Evolutionary conservation across 2,329 filamentous ascomycete genomes (phyloP), one percentile per base, ranked within the genome.

Genomic region (Leptographium lundbergii): DNA sequence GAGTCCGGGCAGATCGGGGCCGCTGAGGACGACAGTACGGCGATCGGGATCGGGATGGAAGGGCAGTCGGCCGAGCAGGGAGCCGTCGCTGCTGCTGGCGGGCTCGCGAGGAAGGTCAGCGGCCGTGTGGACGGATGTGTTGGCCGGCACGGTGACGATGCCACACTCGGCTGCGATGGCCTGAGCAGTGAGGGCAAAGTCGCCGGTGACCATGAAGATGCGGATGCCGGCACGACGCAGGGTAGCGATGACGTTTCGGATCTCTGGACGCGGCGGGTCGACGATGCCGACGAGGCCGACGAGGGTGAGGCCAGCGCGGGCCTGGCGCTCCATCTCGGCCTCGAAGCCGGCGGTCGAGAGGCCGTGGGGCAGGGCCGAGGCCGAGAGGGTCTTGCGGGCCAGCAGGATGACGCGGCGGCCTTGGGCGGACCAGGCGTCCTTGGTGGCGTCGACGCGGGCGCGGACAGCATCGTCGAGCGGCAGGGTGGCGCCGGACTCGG

Each of bases 151-250:
- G 2, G 22, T 14, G 57, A 91, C 77, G 66, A 90, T 89, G 10
- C 87, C 85, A 61, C 86, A 88, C 58, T 89, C 81, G 3, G 79
- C 75, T 0, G 87, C 86, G 62, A 91, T 90, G 1, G 87, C 85
- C 62, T 83, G 77, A 0, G 88, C 87, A 0, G 88, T 91, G 19
- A 90, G 77, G 29, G 85, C 84, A 67, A 88, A 90, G 66, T 91
- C 88, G 11, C 88, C 87, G 1, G 88, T 91, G 0, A 91, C 87
- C 87, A 91, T 91, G 69, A 88, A 86, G 34, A 90, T 83, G n/a
- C 84, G 77, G 58, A 91, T 86, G 1, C 86, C 85, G 4, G 88
- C 88, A 1, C 80, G 76, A 14, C 86, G 80, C 19, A 90, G 75
- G 0, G 80, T 87, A n/a, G 74, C 72, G 50, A 89, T 81, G 0